A percentile compares a stretch with the other conserved stretches of the same genome.
These are phyloP conservation scores for Cercospora beticola DNA, from an alignment of 2,329 filamentous ascomycete genomes.

Conservation along the genomic window DNA sequence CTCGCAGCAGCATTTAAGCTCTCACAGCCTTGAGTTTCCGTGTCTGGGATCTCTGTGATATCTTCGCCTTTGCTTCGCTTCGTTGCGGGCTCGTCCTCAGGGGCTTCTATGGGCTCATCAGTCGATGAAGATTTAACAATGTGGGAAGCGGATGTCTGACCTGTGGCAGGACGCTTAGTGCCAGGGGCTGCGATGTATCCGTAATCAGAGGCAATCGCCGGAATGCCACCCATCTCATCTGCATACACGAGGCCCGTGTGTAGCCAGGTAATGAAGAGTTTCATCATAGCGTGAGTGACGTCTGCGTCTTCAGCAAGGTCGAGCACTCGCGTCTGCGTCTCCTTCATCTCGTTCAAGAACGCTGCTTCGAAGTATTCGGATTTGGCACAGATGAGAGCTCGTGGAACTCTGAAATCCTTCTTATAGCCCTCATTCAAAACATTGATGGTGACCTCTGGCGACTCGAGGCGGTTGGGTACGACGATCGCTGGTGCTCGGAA, in stretches of 20 bases:
- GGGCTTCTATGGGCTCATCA: background rate
- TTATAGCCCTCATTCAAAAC: background rate
- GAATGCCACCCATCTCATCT: background rate
- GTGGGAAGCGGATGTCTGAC: background rate
- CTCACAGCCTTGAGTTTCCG: background rate
- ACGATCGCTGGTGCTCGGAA: background rate
- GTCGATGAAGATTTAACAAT: background rate
- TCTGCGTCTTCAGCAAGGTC: background rate
- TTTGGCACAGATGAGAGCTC: background rate
- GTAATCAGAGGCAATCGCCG: background rate
- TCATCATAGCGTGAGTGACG: background rate
- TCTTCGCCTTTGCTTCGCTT: background rate
- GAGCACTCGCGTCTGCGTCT: background rate
- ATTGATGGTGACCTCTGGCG: background rate
- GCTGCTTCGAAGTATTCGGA: background rate
- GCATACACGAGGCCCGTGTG: background rate
- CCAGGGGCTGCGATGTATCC: background rate
- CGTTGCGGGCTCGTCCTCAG: background rate
- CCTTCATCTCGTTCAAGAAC: background rate
- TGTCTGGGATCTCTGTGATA: background rate
- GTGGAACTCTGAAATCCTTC: background rate
- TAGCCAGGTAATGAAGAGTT: background rate
- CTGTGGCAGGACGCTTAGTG: background rate
- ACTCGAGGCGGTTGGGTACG: background rate
- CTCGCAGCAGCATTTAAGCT: background rate